Base-by-base conservation (phyloP, 2,329 filamentous ascomycete species). In the Monosporascus sp. region DNA sequence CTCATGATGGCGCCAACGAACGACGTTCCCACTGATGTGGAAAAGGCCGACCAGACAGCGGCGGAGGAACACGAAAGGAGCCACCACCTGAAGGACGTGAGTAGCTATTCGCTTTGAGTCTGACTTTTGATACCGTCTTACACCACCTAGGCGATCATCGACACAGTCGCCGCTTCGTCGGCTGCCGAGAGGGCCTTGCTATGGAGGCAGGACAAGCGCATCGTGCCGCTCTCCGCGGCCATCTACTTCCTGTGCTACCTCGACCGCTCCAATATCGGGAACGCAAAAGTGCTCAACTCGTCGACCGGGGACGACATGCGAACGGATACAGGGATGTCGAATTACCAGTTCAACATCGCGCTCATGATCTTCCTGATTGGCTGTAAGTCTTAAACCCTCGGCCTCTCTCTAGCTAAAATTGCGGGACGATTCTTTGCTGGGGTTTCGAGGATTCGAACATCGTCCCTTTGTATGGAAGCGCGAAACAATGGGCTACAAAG, bases 221-320 rank as follows among this genome's bases (percentile, higher is more conserved):
- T 84, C 52, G 68, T 83, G 11, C 79, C 80, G 0, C 64, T 82
- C n/a, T 75, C 74, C 18, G 77, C 78, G 15, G 68, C 66, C 35
- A 78, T 82, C 31, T 82, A 82, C 62, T 71, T 83, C 17, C 71
- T 83, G 15, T 80, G 78, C 61, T 82, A 81, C 57, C 69, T 84
- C n/a, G 80, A 83, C 62, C 70, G 77, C 15, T 77, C 76, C 17
- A 82, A 82, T 61, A 81, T 82, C 47, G 70, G 70, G 51, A 74
- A 74, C 53, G 70, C 72, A 4, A 70, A 67, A 55, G 65, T 73
- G 15, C 65, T 75, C 44, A 75, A 74, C 52, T 58, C 63, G 17
- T 59, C 65, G 7, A 70, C 67, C 0, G 51, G 57, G 3, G 67
- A 75, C 57, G 67, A 70, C 52, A 62, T 75, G 55, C 60, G 71